Base-by-base conservation (phyloP, 768 basidiomycete species). In the Suillus americanus region DNA sequence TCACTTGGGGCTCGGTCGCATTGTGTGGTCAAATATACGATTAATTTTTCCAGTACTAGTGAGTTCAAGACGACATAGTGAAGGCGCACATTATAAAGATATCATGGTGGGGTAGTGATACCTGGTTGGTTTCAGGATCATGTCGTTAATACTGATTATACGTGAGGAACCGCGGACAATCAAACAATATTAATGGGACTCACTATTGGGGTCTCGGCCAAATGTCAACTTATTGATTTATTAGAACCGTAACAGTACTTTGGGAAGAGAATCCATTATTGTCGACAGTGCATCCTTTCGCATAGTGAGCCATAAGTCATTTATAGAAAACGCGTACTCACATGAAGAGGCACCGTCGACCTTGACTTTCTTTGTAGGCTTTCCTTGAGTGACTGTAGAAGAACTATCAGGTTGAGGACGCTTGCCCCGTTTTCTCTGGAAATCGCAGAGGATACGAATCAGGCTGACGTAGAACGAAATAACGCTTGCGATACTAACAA, bases 401-500 rank as follows among this genome's bases (percentile, higher is more conserved):
- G 80, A 61, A 63, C 74, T 68, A 70, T 80, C 81, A 75, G 80
- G 79, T 66, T 77, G 73, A 71, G 76, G 78, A 69, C 86, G 85
- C 78, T 87, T 88, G 74, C 85, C 83, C 72, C 86, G 78, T 40
- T 77, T 82, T 83, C 82, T 87, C 86, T 88, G 71, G 30, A 18
- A 25, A 25, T 25, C 1, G 12, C 45, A n/a, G 45, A 43, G 60
- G 18, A 45, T 33, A 33, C 25, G 16, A 8, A 43, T 54, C 20
- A 60, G n/a, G 12, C 41, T 9, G 25, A 43, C 2, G 60, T 59
- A 23, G 28, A 7, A 13, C 25, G 20, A 30, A 14, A 28, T 16
- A 30, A 41, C 18, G 0, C 35, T 23, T 64, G 3, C 18, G 54
- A 5, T 6, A 83, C 86, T 71, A 71, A 87, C 86, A 78, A 88